A percentile compares a stretch with the other conserved stretches of the same genome.
Conservation (phyloP, 768 basidiomycete species). For the Agaricus blazei region DNA sequence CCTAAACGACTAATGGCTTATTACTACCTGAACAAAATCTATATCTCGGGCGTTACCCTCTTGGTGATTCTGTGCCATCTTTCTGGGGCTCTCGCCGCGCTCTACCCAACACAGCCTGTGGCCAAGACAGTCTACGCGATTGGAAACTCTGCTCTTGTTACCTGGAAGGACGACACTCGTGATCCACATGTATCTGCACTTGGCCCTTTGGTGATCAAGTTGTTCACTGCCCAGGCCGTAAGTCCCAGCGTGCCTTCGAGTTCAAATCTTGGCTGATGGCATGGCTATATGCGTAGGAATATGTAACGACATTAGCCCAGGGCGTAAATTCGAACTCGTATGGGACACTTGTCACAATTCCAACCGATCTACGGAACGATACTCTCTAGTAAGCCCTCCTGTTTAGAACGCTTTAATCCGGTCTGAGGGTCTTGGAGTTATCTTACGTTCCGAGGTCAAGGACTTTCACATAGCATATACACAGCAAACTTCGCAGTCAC, state of each 20-base stretch:
- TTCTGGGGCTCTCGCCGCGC: conserved; percentile 22
- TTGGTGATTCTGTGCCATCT: neutral
- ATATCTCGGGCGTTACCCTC: conserved; percentile 15
- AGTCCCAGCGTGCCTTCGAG: conserved; percentile 11
- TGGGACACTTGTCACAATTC: neutral
- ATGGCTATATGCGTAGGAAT: conserved; percentile 5
- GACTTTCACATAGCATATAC: neutral
- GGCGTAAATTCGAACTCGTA: conserved; percentile 1
- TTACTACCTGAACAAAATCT: conserved; percentile 18
- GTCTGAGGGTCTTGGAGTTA: neutral
- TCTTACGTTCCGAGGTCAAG: neutral
- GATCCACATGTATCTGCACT: conserved; percentile 37
- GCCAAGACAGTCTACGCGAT: conserved; percentile 38
- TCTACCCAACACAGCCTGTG: conserved; percentile 50
- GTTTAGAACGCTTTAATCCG: neutral
- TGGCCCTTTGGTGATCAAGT: conserved; percentile 38
- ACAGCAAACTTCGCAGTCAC: conserved; percentile 6
- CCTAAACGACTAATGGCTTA: neutral
- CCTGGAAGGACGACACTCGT: conserved; percentile 46
- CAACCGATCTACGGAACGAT: conserved; percentile 2
- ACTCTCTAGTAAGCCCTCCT: conserved; percentile 4
- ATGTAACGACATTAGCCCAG: conserved; percentile 1
- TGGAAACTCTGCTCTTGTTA: conserved; percentile 35
- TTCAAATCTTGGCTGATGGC: neutral
- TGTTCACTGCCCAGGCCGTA: conserved; percentile 41